These are phyloP conservation scores for Mycotypha africana DNA, from an alignment of 371 early-diverging fungal genomes.

Conservation along the genomic window DNA sequence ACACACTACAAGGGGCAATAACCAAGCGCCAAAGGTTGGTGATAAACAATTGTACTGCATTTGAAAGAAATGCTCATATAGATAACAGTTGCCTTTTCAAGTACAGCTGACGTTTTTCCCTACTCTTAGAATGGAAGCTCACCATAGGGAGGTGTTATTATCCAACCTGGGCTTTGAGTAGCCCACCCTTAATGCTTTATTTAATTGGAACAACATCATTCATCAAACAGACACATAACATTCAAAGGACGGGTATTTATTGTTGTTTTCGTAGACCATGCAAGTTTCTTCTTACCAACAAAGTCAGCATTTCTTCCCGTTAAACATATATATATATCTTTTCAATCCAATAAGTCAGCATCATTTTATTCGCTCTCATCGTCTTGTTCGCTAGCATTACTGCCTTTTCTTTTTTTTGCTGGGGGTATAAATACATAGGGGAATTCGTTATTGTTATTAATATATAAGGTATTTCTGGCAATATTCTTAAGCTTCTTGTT, in stretches of 20 bases:
- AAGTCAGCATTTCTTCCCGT: constrained; percentile 7
- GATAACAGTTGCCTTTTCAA: constrained; percentile 1
- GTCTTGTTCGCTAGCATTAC: constrained; percentile 6
- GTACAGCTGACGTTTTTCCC: constrained; percentile 1
- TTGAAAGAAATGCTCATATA: not conserved
- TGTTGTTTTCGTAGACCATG: constrained; percentile 11
- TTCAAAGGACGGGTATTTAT: constrained; percentile 12
- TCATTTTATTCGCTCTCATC: constrained; percentile 9
- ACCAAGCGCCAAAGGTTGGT: no score
- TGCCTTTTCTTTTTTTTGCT: constrained; percentile 11
- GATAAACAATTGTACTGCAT: no score
- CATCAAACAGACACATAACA: constrained; percentile 12
- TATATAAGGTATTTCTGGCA: constrained; percentile 11
- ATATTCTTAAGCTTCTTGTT: constrained; percentile 9
- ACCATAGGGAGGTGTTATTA: not conserved
- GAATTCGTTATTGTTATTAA: constrained; percentile 10
- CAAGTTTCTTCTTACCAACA: constrained; percentile 10
- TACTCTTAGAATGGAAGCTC: constrained; percentile 6
- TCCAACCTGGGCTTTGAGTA: constrained; percentile 3
- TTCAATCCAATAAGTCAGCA: constrained; percentile 14
- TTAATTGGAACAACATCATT: constrained; percentile 10
- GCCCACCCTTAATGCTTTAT: not conserved
- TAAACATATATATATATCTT: constrained; percentile 11
- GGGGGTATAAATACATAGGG: constrained; percentile 12
- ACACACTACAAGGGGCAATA: no score